These are phyloP conservation scores for Chalaropsis ovoidea DNA, from an alignment of 2,329 filamentous ascomycete genomes.

Conservation along the genomic window DNA sequence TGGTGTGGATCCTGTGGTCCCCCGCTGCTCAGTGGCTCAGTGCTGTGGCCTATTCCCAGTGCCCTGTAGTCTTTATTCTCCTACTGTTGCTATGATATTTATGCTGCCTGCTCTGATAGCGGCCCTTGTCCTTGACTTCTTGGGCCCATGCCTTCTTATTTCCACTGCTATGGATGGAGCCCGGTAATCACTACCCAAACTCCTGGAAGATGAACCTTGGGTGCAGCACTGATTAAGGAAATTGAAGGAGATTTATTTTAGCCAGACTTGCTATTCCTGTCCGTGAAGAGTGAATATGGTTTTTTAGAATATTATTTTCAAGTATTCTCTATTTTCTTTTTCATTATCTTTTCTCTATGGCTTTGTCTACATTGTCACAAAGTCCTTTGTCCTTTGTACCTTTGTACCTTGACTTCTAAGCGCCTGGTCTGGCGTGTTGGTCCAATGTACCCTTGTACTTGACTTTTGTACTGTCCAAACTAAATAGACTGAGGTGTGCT, in stretches of 20 bases:
- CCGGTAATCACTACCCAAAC: slow-evolving; percentile 7
- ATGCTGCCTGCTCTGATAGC: background rate
- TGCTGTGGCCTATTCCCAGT: too few species aligned
- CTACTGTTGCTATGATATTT: too few species aligned
- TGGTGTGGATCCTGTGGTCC: too few species aligned
- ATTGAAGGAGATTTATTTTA: background rate
- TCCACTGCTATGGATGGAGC: background rate
- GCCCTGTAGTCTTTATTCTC: too few species aligned
- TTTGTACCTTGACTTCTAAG: background rate
- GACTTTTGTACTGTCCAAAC: too few species aligned
- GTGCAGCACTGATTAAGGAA: background rate
- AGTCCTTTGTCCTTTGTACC: background rate
- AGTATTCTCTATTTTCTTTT: background rate
- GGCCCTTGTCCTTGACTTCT: background rate
- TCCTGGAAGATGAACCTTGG: background rate
- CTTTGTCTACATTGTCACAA: too few species aligned
- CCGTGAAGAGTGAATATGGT: too few species aligned
- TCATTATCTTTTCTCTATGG: background rate
- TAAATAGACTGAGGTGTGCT: too few species aligned
- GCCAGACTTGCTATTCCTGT: background rate
- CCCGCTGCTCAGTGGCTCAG: too few species aligned
- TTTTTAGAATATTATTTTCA: background rate
- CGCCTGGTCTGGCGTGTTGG: background rate
- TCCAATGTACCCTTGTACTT: background rate
- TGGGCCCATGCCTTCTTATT: background rate